Percentiles rank a stretch among this genome's conserved stretches.
These are phyloP conservation scores for Hypomyces rosellus DNA, from an alignment of 2,329 filamentous ascomycete species.

Conservation along the genomic window DNA sequence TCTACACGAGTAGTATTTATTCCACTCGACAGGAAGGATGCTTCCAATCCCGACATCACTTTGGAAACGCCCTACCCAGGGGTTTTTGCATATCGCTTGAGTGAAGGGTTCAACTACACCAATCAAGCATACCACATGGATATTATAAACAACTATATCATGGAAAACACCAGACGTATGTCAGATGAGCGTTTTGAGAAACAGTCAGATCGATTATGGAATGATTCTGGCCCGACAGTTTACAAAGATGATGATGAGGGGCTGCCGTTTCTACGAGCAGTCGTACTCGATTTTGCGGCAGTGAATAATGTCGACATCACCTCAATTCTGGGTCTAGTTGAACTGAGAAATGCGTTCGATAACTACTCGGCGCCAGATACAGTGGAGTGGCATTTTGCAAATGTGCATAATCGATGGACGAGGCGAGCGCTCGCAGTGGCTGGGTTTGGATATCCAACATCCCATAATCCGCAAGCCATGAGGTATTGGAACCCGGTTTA, in stretches of 20 bases:
- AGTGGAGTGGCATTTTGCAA: conserved; percentile 50
- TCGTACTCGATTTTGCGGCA: conserved; percentile 52
- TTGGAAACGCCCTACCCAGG: conserved; percentile 41
- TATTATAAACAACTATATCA: conserved; percentile 33
- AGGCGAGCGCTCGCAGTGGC: conserved; percentile 48
- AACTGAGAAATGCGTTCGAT: conserved; percentile 49
- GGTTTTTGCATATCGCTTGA: conserved; percentile 46
- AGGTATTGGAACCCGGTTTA: conserved; percentile 28
- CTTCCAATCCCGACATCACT: conserved; percentile 38
- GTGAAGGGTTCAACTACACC: conserved; percentile 46
- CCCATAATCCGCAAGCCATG: conserved; percentile 21
- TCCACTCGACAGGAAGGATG: conserved; percentile 34
- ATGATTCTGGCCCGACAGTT: conserved; percentile 39
- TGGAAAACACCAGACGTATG: conserved; percentile 34
- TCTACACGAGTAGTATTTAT: conserved; percentile 32
- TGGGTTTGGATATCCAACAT: conserved; percentile 46
- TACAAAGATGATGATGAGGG: conserved; percentile 20
- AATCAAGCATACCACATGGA: conserved; percentile 45
- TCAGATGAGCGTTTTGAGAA: conserved; percentile 31
- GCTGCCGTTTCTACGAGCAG: conserved; percentile 43
- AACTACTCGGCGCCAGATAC: conserved; percentile 42
- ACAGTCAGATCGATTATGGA: conserved; percentile 47
- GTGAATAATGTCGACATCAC: conserved; percentile 54
- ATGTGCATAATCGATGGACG: conserved; percentile 50
- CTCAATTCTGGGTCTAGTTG: conserved; percentile 49